Conservation (phyloP, 805 yeast genomes). For the Scheffersomyces ergatensis region DNA sequence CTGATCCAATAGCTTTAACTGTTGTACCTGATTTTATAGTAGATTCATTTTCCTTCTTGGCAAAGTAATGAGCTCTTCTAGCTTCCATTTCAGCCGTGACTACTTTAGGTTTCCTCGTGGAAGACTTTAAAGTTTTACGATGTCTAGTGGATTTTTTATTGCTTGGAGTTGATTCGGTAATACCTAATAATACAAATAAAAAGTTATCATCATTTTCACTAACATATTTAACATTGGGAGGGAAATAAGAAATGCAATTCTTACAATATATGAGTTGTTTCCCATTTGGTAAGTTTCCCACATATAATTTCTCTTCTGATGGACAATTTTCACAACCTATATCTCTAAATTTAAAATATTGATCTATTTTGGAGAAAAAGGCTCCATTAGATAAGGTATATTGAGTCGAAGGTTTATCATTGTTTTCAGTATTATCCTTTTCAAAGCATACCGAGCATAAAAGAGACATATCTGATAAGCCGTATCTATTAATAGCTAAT, state of each 20-base stretch:
- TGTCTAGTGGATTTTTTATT: slow-evolving; percentile 24
- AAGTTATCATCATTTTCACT: slow-evolving; percentile 49
- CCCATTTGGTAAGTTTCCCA: slow-evolving; percentile 13
- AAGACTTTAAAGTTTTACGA: slow-evolving; percentile 20
- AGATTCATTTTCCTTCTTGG: slow-evolving; percentile 25
- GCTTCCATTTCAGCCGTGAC: slow-evolving; percentile 23
- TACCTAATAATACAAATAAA: slow-evolving; percentile 45
- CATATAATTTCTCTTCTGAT: slow-evolving; percentile 38
- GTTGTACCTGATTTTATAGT: slow-evolving; percentile 38
- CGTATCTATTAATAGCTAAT: slow-evolving; percentile 49
- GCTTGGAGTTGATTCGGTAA: slow-evolving; percentile 37
- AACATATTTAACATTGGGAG: slow-evolving; percentile 20
- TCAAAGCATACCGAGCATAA: slow-evolving; percentile 46
- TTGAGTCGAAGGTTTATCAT: slow-evolving; percentile 45
- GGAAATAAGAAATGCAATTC: slow-evolving; percentile 34
- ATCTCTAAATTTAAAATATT: slow-evolving; percentile 50
- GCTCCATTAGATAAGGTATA: slow-evolving; percentile 57
- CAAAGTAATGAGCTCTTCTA: slow-evolving; percentile 36
- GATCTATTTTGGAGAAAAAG: slow-evolving; percentile 45
- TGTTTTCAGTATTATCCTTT: slow-evolving; percentile 22
- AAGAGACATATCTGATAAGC: slow-evolving; percentile 52
- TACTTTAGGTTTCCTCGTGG: too few species aligned
- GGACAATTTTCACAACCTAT: slow-evolving; percentile 47
- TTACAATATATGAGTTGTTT: slow-evolving; percentile 37
- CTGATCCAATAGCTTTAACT: slow-evolving; percentile 37